Base-by-base conservation (phyloP, 805 yeast genomes). In the Pichia paraexigua region DNA sequence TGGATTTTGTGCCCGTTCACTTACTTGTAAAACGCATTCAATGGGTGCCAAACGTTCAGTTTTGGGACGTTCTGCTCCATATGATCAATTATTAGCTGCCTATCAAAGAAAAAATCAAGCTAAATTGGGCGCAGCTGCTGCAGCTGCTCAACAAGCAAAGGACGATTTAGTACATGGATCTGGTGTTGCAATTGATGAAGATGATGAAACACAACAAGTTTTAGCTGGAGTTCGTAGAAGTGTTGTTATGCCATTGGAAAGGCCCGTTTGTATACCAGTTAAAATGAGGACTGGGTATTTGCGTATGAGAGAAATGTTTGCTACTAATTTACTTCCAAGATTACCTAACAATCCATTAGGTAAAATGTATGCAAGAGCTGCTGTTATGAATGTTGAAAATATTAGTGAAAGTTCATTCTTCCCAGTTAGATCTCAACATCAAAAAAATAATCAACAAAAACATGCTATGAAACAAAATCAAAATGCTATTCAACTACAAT, bases 21-120 rank as follows among this genome's bases (percentile, higher is more conserved):
- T 94, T 54, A 94, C 99, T 0, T 94, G 99, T 75, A 94, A 94
- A 65, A 90, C 97, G 0, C 99, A 94, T 68, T 88, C 98, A 1
- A 91, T 94, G 97, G 97, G 97, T 35, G 96, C 97, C 27, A 94
- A 94, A 62, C 79, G 99, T 60, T 91, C 96, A 0, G 99, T 94
- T 21, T 82, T 80, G 18, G 99, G 99, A 12, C 77, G 99, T 60
- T 83, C 95, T 37, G 91, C 94, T 9, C 90, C 97, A 0, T 94
- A 90, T 69, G 99, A 94, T 66, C 82, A 81, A 28, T 72, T 94
- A 49, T 72, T 94, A 51, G 89, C 91, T 21, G 91, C 89, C 18
- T 91, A 92, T 63, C 99, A 94, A 70, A 83, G 90, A 60, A 80
- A 88, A 60, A 92, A 92, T 64, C 97, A 94, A 67, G 92, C 95